Evolutionary conservation across 768 basidiomycete genomes (phyloP).

Genomic region (Kondoa subrosea): DNA sequence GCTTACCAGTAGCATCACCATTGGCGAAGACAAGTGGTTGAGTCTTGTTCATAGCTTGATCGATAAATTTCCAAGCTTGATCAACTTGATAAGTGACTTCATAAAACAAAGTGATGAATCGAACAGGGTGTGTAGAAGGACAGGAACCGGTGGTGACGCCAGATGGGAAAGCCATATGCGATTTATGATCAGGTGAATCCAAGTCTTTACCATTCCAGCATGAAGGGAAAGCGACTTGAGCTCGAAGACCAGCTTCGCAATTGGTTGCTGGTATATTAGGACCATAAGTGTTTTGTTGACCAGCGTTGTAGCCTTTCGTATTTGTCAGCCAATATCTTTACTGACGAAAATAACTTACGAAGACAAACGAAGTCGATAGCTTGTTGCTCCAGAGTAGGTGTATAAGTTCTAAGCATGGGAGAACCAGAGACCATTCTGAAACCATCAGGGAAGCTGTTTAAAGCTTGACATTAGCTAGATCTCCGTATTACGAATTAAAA

Average conservation of each 20-base stretch:
- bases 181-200: conserved; percentile 35
- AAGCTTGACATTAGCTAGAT: conserved; percentile 13
- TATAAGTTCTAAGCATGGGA: conserved; percentile 39
- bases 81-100: conserved; percentile 20
- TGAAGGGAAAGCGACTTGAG: conserved; percentile 21
- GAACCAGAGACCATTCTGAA: conserved; percentile 38
- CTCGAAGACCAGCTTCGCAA: conserved; percentile 26
- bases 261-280: conserved; percentile 20
- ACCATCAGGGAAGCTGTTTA: conserved; percentile 19
- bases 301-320: conserved; percentile 4
- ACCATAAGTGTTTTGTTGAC: not conserved
- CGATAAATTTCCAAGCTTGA: not conserved
- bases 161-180: conserved; percentile 33
- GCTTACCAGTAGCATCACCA: conserved; percentile 11
- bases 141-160: conserved; percentile 22
- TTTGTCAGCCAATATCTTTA: not conserved
- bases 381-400: conserved; percentile 36
- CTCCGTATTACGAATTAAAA: not conserved
- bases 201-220: conserved; percentile 37
- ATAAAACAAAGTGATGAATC: conserved; percentile 24
- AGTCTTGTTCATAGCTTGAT: conserved; percentile 15
- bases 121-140: conserved; percentile 21
- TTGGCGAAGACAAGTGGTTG: conserved; percentile 20
- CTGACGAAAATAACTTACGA: conserved; percentile 10
- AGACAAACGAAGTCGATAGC: conserved; percentile 38